Base-by-base conservation (phyloP, 345 rosid genomes). In the Aquilaria yunnanensis region DNA sequence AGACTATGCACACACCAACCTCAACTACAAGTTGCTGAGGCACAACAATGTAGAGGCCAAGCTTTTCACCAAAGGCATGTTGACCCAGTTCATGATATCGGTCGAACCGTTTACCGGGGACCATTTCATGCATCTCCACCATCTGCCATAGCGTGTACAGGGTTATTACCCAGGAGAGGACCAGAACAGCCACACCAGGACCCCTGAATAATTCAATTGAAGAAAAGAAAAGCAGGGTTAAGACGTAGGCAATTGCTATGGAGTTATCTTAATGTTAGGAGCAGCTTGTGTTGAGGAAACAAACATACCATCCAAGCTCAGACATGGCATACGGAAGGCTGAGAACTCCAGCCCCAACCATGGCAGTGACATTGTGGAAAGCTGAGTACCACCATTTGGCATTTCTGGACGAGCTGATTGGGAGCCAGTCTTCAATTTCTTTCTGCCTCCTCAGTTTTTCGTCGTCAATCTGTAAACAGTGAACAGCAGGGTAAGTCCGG, bases 81-180 rank as follows among this genome's bases (percentile, higher is more conserved):
- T 89, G 96, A n/a, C 96, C 92, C 61, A 89, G 77, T 66, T 89
- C 96, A 57, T 86, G 96, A 64, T 89, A 89, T 54, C 96, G 74
- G 32, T 86, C 92, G 12, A 89, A 86, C 33, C 96, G 75, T 54
- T 61, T 82, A 2, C 96, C 92, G 0, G 96, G 88, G 14, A 86
- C 88, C 96, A 84, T 84, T 60, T 89, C 96, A 48, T 89, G 96
- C 96, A 89, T 89, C 64, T 89, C 92, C 55, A 89, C 96, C 96
- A 89, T 89, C 66, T 89, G 96, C 92, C 96, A 89, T 29, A 89
- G 70, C 0, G 96, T 89, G 77, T 82, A 89, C 2, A 89, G 66
- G 11, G 96, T 89, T 65, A 86, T 81, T 14, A 84, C 14, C 96
- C 96, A 89, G 51, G 96, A 89, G 34, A 89, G 52, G 2, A 89